Evolutionary conservation across 1,284 basidiomycete species (phyloP), one percentile per base, ranked within the genome.

Genomic region (Bjerkandera adusta): DNA sequence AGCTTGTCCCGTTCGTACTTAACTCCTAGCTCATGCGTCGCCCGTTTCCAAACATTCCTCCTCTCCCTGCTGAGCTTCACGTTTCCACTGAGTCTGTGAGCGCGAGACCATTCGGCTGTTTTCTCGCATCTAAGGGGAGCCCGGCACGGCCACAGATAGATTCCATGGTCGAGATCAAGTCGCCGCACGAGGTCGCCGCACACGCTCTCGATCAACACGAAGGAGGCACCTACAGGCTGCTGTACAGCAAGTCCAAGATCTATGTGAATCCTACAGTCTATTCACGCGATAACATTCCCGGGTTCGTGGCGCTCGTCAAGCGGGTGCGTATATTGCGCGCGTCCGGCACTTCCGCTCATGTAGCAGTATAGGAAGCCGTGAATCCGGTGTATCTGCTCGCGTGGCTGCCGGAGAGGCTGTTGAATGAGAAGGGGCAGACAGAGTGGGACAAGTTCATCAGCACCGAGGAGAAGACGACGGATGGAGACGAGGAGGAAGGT

Each of bases 191-290:
- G 55, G 60, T 60, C 56, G 49, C 62, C 48, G 51, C 53, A 47
- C 41, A 53, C 15, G 46, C 56, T 51, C 53, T 61, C n/a, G 61
- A 55, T 10, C 65, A 67, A 16, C 74, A 79, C 44, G 83, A 85
- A 49, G 77, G 79, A 55, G 60, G 59, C 51, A 82, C 77, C 64
- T 79, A 80, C 61, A 73, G 86, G 43, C 72, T 97, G 36, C 66
- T 96, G 15, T 96, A 92, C 59, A 88, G 82, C 65, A 95, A 95
- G 67, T 89, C 87, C 32, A 94, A 94, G 63, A 92, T 95, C 33
- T 93, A 94, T 60, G 85, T 97, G 36, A 93, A 98, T 60, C 95
- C 96, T 0, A 96, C 93, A 0, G 84, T 89, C 2, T 95, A 94
- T 62, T 76, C 87, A 2, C 79, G 87, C 57, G 95, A 97, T 68